Conservation (phyloP, 441 rosid genomes). For the Arabidopsis hybrid region DNA sequence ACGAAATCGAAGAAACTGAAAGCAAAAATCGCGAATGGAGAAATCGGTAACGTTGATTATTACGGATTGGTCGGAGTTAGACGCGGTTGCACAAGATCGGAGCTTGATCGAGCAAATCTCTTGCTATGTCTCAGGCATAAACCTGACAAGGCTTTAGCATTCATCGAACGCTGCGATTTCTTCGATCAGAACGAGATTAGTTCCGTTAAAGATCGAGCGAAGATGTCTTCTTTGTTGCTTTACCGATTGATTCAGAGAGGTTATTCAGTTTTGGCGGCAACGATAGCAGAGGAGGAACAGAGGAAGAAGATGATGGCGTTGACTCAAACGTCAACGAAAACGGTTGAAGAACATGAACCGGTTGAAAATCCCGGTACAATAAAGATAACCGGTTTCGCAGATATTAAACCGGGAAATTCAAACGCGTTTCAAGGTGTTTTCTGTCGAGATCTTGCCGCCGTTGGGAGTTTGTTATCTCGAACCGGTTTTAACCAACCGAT, state of each 20-base stretch:
- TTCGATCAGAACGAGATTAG: conserved; percentile 19
- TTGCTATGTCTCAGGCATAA: conserved; percentile 42
- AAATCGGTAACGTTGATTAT: conserved; percentile 38
- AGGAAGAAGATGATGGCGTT: conserved; percentile 28
- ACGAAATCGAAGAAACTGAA: conserved; percentile 37
- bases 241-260: conserved; percentile 48
- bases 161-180: conserved; percentile 43
- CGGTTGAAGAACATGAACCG: conserved; percentile 24
- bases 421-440: conserved; percentile 79
- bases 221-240: conserved; percentile 44
- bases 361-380: conserved; percentile 24
- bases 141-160: conserved; percentile 42
- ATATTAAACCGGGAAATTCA: conserved; percentile 23
- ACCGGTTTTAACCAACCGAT: conserved; percentile 84
- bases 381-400: not conserved
- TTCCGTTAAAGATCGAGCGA: conserved; percentile 43
- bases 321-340: conserved; percentile 53
- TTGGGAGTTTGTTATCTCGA: conserved; percentile 72
- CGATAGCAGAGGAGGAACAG: conserved; percentile 43
- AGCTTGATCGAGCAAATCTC: conserved; percentile 44
- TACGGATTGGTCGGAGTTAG: conserved; percentile 42
- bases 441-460: conserved; percentile 83
- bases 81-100: conserved; percentile 42
- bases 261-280: conserved; percentile 30
- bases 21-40: conserved; percentile 38